A percentile compares a stretch with the other conserved stretches of the same genome.
These are phyloP conservation scores for Colletotrichum sp. DNA, from an alignment of 2,329 filamentous ascomycete species.

Conservation along the genomic window DNA sequence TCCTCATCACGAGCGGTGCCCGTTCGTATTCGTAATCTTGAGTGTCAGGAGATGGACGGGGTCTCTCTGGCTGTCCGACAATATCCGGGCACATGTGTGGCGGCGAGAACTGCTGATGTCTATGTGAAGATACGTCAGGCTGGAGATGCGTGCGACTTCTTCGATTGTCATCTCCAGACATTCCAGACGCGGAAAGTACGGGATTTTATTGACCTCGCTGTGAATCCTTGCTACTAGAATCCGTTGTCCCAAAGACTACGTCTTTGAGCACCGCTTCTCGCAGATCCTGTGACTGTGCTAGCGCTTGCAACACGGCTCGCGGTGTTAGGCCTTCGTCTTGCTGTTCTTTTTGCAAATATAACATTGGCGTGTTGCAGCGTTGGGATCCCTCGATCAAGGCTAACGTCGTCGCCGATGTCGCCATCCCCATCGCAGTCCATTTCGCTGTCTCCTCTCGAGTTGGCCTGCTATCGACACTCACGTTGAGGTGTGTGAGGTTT, in stretches of 20 bases:
- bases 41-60: not conserved
- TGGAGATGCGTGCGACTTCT: not conserved
- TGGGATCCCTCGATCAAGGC: not conserved
- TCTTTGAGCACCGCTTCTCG: not conserved
- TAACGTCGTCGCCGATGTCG: not conserved
- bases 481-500: not conserved
- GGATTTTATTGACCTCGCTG: not conserved
- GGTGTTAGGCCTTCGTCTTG: not conserved
- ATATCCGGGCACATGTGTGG: not conserved
- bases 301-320: not conserved
- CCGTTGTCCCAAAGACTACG: not conserved
- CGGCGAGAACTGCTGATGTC: not conserved
- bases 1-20: not conserved
- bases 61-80: not conserved
- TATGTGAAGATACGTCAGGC: not conserved
- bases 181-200: not conserved
- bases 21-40: not conserved
- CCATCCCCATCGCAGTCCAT: not conserved
- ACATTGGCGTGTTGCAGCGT: not conserved
- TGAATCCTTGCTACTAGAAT: not conserved
- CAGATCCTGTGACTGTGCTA: not conserved
- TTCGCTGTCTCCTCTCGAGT: not conserved
- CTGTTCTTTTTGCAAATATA: not conserved
- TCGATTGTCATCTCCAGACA: not conserved
- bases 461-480: not conserved